Percentiles rank a stretch among this genome's conserved stretches.
Conservation (phyloP, 345 rosid genomes). For the Linum tenue region DNA sequence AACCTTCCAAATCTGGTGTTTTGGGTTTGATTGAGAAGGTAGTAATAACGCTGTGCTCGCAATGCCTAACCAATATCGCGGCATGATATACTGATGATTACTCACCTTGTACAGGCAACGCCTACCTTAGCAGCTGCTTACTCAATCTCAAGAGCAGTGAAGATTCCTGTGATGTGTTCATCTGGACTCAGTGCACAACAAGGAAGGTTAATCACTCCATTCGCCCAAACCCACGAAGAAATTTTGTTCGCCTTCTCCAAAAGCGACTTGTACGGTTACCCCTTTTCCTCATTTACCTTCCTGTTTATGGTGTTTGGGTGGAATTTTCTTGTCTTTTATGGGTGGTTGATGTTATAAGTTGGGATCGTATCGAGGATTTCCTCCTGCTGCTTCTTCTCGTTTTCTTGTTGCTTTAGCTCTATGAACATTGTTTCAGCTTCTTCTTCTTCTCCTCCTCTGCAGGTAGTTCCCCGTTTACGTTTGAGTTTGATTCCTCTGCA, state of each 20-base stretch:
- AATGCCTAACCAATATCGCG: too few species aligned
- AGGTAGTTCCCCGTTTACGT: background rate
- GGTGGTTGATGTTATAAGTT: too few species aligned
- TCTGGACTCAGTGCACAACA: conserved; percentile 34
- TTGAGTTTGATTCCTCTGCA: too few species aligned
- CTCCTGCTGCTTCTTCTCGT: background rate
- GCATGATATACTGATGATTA: too few species aligned
- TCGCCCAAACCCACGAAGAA: too few species aligned
- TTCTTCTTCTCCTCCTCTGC: background rate
- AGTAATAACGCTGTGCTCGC: too few species aligned
- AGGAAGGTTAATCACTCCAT: too few species aligned
- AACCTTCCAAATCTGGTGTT: conserved; percentile 45
- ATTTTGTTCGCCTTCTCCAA: too few species aligned
- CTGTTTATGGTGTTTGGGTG: too few species aligned
- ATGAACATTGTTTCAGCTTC: background rate
- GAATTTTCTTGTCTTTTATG: background rate
- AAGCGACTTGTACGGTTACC: too few species aligned
- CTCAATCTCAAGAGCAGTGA: conserved; percentile 48
- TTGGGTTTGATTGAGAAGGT: conserved; percentile 63
- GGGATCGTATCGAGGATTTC: background rate
- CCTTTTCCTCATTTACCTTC: too few species aligned
- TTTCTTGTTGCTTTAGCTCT: background rate
- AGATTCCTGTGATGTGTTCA: conserved; percentile 53
- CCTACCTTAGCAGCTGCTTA: conserved; percentile 60
- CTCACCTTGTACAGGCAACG: too few species aligned